These are phyloP conservation scores for Rhizopogon rudus DNA, from an alignment of 768 basidiomycete species.

Conservation along the genomic window DNA sequence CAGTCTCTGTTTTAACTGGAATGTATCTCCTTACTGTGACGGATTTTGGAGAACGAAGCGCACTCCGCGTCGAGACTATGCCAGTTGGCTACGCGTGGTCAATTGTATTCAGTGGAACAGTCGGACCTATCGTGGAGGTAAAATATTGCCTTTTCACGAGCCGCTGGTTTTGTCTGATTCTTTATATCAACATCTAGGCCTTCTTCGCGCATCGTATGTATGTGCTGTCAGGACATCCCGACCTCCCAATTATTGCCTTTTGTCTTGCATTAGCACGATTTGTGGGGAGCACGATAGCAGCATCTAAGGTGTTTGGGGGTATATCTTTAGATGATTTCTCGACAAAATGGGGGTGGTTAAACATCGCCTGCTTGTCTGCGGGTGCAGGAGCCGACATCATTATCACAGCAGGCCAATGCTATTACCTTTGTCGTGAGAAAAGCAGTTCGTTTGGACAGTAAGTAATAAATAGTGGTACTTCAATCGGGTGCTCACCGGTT, in stretches of 20 bases:
- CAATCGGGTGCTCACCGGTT: background rate
- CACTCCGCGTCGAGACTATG: slow-evolving; percentile 10
- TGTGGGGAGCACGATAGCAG: slow-evolving; percentile 8
- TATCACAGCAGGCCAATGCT: slow-evolving; percentile 15
- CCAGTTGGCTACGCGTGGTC: slow-evolving; percentile 11
- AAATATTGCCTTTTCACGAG: background rate
- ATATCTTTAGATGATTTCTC: background rate
- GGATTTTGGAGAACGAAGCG: slow-evolving; percentile 13
- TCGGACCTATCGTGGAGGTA: slow-evolving; percentile 17
- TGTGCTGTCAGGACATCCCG: slow-evolving; percentile 9
- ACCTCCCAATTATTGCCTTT: slow-evolving; percentile 12
- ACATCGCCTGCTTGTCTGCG: slow-evolving; percentile 13
- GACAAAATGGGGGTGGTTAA: slow-evolving; percentile 11
- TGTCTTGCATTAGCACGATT: slow-evolving; percentile 12
- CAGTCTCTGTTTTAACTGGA: slow-evolving; percentile 14
- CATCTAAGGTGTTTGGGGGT: slow-evolving; percentile 9
- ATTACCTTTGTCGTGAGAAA: slow-evolving; percentile 8
- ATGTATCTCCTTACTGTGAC: slow-evolving; percentile 20
- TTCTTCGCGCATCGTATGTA: slow-evolving; percentile 20
- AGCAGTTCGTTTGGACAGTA: background rate
- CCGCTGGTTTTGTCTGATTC: background rate
- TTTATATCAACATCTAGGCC: slow-evolving; percentile 3
- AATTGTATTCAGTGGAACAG: slow-evolving; percentile 20
- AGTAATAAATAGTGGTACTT: background rate
- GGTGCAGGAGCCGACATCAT: slow-evolving; percentile 15